Evolutionary conservation across 1,284 basidiomycete genomes (phyloP).

Genomic region (Pseudozyma tsukubaensis): DNA sequence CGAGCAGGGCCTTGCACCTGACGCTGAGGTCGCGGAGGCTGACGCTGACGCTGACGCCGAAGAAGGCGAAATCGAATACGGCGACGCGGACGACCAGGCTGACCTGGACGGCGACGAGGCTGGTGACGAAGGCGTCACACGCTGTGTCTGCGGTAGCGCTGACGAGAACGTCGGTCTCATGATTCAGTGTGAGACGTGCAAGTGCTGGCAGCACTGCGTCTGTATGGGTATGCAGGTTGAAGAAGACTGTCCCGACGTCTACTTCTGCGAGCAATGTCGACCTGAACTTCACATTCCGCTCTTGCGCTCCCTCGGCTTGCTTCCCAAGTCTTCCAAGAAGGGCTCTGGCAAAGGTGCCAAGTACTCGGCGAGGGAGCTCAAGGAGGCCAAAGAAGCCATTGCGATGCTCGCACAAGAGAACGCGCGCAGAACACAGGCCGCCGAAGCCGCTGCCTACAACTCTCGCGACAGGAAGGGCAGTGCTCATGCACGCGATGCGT

Average conservation of each 20-base stretch:
- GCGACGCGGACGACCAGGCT: constrained; percentile 40
- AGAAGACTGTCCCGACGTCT: constrained; percentile 74
- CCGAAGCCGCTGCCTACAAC: constrained; percentile 29
- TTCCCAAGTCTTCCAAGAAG: constrained; percentile 57
- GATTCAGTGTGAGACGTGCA: constrained; percentile 97
- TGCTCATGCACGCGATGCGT: constrained; percentile 19
- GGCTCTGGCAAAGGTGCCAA: constrained; percentile 47
- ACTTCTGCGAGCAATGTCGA: constrained; percentile 93
- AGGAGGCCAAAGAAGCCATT: constrained; percentile 65
- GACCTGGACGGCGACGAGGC: constrained; percentile 72
- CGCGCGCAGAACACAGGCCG: constrained; percentile 55
- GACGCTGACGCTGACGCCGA: constrained; percentile 7
- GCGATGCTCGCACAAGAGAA: constrained; percentile 61
- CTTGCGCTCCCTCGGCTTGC: constrained; percentile 62
- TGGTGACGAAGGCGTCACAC: constrained; percentile 82
- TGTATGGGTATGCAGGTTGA: constrained; percentile 94
- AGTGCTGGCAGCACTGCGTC: constrained; percentile 96
- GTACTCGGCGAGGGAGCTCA: constrained; percentile 60
- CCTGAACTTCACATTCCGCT: constrained; percentile 80
- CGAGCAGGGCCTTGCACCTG: constrained; percentile 1
- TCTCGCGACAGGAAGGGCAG: constrained; percentile 42
- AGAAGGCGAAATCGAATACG: constrained; percentile 25
- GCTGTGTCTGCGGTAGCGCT: constrained; percentile 89
- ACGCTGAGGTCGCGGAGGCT: constrained; percentile 6
- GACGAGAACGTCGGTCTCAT: constrained; percentile 80